phyloP scores from a whole-genome alignment of 148 eudicot species.

The Rhododendron kiyosumense region DNA sequence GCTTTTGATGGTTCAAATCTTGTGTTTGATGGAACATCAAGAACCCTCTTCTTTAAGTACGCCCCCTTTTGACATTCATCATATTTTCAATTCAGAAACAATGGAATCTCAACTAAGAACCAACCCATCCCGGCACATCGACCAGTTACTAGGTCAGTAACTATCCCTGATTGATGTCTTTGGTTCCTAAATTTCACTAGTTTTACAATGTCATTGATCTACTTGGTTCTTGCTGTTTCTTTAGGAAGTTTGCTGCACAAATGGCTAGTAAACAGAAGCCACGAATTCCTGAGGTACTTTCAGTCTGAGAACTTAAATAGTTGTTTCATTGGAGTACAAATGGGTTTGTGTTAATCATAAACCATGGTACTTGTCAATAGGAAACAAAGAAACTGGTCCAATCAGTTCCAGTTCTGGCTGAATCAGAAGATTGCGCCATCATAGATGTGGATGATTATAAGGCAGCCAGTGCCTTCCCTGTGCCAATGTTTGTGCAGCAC shows the following conservation, averaged over 20 bases:
- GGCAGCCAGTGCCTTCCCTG: conserved; percentile 28
- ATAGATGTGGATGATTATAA: conserved; percentile 44
- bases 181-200: neutral
- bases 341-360: neutral
- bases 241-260: conserved; percentile 65
- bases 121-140: conserved; percentile 41
- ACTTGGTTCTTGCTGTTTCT: conserved; percentile 16
- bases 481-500: conserved; percentile 75
- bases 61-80: conserved; percentile 6
- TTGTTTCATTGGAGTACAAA: neutral
- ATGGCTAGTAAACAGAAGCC: conserved; percentile 34
- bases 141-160: conserved; percentile 64
- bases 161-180: neutral
- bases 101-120: conserved; percentile 30
- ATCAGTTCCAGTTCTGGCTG: conserved; percentile 16
- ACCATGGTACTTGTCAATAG: conserved; percentile 21
- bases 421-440: conserved; percentile 32
- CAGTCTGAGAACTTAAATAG: neutral
- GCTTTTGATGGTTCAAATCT: neutral
- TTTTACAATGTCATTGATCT: neutral
- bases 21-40: neutral
- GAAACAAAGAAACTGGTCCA: conserved; percentile 28
- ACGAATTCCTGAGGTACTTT: conserved; percentile 40
- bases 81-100: conserved; percentile 27
- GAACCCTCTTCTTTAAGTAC: neutral